Base-by-base conservation (phyloP, 768 basidiomycete genomes). In the Lentinula edodes region DNA sequence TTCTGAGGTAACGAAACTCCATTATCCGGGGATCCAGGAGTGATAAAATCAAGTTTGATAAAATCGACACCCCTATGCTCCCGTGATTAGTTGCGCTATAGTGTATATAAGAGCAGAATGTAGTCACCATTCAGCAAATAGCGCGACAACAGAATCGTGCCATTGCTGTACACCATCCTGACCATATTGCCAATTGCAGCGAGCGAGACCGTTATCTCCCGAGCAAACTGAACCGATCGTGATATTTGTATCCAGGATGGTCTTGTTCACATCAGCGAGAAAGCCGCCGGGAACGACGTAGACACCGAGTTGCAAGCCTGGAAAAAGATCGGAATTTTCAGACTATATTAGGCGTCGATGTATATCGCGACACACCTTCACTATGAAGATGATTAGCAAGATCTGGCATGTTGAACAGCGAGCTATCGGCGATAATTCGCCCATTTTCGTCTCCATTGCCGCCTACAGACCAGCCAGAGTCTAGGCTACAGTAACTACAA, bases 381-480 rank as follows among this genome's bases (percentile, higher is more conserved):
- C 10, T 12, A 56, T 62, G 61, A 34, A 62, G 54, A 50, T 62
- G 61, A 41, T 36, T 48, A 6, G 61, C 61, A 6, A 62, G 52
- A 20, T 48, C 61, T 23, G 54, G 18, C 18, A 53, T 60, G 42
- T 53, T 53, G 43, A 60, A 60, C 16, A 60, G 23, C 23, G 38
- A 28, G 18, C 48, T 28, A 53, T 63, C 62, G 23, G 58, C 23
- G 6, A 63, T 59, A 16, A 60, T 63, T 12, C 62, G 58, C n/a
- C 62, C 62, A 48, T 53, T 53, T 16, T 53, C 62, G 41, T 63
- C 62, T 9, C 62, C 62, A 43, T 63, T 52, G 5, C 42, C 58
- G n/a, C 58, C 58, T 7, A 63, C 59, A 48, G 62, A 63, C 62
- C 62, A 63, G 3, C 62, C 62, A 7, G 62, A 63, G 41, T 63